These are phyloP conservation scores for Ophiostoma himal-ulmi DNA, from an alignment of 2,329 filamentous ascomycete genomes.

Conservation along the genomic window DNA sequence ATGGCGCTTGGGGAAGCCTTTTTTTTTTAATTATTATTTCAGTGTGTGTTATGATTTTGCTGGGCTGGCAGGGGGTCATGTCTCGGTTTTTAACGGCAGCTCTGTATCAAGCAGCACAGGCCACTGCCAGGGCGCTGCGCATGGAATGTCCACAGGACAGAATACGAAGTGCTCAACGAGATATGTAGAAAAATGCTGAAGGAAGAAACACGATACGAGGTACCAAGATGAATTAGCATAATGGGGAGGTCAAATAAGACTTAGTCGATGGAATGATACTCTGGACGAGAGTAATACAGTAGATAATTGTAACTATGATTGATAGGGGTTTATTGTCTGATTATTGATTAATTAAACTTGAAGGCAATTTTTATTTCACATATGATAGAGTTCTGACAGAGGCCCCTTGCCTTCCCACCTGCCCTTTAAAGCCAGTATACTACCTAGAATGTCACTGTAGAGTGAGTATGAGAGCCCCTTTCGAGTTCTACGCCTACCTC, in stretches of 20 bases:
- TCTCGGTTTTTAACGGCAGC: conserved; percentile 8
- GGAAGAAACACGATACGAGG: background rate
- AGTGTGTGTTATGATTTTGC: background rate
- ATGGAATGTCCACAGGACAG: background rate
- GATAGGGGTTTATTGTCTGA: background rate
- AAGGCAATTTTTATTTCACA: background rate
- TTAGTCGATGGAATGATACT: background rate
- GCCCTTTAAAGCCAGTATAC: background rate
- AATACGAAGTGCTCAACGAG: conserved; percentile 3
- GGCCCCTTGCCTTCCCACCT: background rate
- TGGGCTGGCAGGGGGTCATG: background rate
- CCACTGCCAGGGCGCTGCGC: conserved; percentile 4
- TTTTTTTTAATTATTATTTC: too few species aligned
- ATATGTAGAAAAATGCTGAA: background rate
- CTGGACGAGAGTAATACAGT: background rate
- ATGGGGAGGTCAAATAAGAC: background rate
- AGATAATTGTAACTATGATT: background rate
- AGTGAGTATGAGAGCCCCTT: background rate
- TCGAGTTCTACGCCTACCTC: background rate
- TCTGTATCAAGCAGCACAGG: conserved; percentile 7
- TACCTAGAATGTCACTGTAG: background rate
- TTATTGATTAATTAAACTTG: background rate
- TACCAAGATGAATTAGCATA: background rate
- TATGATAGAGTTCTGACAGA: background rate
- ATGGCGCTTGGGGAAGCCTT: background rate